Conservation (phyloP, 306 rosid genomes). For the Fragaria iinumae region DNA sequence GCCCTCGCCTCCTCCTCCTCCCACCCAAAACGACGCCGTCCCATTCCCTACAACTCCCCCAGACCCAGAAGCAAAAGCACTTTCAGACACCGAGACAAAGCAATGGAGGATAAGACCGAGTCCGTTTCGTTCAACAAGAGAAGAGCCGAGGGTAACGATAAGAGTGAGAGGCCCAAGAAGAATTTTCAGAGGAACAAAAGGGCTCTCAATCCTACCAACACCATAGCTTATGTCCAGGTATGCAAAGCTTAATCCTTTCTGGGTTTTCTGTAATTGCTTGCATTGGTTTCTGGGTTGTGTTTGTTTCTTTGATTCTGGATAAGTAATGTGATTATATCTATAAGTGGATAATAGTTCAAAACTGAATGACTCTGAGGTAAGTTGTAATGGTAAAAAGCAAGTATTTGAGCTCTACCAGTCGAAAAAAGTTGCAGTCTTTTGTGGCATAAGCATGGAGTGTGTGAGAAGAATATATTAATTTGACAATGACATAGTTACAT, state of each 20-base stretch:
- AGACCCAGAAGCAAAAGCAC: conserved; percentile 37
- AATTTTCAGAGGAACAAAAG: conserved; percentile 54
- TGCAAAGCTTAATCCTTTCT: background rate
- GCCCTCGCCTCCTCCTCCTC: conserved; percentile 37
- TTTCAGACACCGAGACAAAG: conserved; percentile 8
- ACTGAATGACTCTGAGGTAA: background rate
- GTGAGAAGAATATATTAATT: background rate
- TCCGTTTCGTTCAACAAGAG: conserved; percentile 60
- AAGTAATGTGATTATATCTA: background rate
- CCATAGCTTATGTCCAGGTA: conserved; percentile 77
- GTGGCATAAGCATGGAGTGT: background rate
- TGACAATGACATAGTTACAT: background rate
- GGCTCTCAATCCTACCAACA: conserved; percentile 65
- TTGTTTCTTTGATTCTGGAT: background rate
- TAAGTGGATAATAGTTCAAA: background rate
- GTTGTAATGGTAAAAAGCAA: background rate
- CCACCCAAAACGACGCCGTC: conserved; percentile 42
- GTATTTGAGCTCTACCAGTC: background rate
- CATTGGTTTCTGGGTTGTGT: background rate
- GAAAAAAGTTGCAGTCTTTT: conserved; percentile 1
- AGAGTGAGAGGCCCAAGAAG: conserved; percentile 43
- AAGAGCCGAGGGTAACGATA: conserved; percentile 74
- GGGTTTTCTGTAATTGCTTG: background rate
- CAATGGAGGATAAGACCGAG: conserved; percentile 41
- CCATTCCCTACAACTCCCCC: conserved; percentile 23